Conservation (phyloP, 257 asterid genomes). For the Scutellaria barbata region DNA sequence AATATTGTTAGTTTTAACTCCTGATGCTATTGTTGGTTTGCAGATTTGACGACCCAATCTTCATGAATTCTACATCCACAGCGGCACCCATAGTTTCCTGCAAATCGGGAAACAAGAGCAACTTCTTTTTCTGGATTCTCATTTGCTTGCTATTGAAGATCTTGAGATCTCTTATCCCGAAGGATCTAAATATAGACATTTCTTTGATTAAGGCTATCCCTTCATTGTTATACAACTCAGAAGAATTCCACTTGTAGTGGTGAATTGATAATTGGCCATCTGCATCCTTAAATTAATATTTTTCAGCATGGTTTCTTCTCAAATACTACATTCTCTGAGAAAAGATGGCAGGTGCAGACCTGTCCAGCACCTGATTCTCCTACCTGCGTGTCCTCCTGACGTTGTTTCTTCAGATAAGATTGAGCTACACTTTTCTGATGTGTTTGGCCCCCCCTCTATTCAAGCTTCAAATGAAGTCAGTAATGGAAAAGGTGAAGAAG, state of each 20-base stretch:
- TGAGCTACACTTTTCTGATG: conserved; percentile 56
- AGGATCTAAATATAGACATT: conserved; percentile 27
- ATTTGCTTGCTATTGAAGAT: conserved; percentile 48
- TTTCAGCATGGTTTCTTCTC: conserved; percentile 51
- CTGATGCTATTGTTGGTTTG: conserved; percentile 13
- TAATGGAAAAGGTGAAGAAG: conserved; percentile 43
- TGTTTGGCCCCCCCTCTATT: conserved; percentile 54
- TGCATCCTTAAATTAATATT: conserved; percentile 33
- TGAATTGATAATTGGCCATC: conserved; percentile 35
- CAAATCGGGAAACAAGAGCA: conserved; percentile 61
- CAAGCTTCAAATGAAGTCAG: conserved; percentile 41
- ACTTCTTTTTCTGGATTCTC: conserved; percentile 62
- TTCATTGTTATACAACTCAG: conserved; percentile 32
- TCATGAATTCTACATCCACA: conserved; percentile 42
- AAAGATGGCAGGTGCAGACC: conserved; percentile 38
- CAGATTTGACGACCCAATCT: conserved; percentile 34
- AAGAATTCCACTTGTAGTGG: conserved; percentile 35
- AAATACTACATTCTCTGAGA: conserved; percentile 32
- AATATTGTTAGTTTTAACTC: conserved; percentile 4
- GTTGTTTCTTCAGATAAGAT: conserved; percentile 49
- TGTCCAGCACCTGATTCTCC: conserved; percentile 29
- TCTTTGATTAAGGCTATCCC: conserved; percentile 32
- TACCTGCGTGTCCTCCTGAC: conserved; percentile 46
- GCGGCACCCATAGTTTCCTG: conserved; percentile 46
- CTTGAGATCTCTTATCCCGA: conserved; percentile 39